These are phyloP conservation scores for Colletotrichum noveboracense DNA, from an alignment of 2,329 filamentous ascomycete species.

Conservation along the genomic window DNA sequence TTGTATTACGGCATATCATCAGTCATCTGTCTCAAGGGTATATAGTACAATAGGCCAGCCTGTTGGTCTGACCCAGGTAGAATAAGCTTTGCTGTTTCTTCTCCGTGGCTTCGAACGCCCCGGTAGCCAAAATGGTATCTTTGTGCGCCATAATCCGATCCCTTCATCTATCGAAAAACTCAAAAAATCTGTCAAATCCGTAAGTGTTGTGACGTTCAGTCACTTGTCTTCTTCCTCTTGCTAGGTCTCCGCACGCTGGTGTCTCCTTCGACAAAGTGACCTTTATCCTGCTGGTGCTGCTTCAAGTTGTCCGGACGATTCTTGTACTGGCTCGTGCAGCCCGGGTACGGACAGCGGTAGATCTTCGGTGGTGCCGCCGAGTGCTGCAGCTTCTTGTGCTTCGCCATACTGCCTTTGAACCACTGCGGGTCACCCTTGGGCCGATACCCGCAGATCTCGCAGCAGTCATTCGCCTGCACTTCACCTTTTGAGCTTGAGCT, in stretches of 20 bases:
- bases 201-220: not conserved
- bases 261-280: slow-evolving; percentile 55
- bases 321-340: slow-evolving; percentile 60
- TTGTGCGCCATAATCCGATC: not conserved
- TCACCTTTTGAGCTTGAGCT: slow-evolving; percentile 39
- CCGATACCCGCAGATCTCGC: slow-evolving; percentile 59
- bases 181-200: not conserved
- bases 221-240: slow-evolving; percentile 52
- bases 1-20: not conserved
- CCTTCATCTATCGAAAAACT: not conserved
- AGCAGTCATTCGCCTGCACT: slow-evolving; percentile 49
- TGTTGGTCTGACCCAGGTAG: not conserved
- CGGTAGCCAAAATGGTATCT: not conserved
- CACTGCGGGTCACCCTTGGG: slow-evolving; percentile 62
- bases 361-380: slow-evolving; percentile 52
- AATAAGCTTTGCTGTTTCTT: not conserved
- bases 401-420: slow-evolving; percentile 64
- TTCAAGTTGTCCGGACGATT: slow-evolving; percentile 61
- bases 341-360: slow-evolving; percentile 58
- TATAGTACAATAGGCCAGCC: not conserved
- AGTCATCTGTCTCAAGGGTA: not conserved
- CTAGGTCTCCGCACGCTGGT: slow-evolving; percentile 37
- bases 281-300: slow-evolving; percentile 62
- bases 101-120: not conserved
- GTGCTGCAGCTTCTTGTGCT: slow-evolving; percentile 62